Evolutionary conservation across 2,329 filamentous ascomycete species (phyloP).

Genomic region (Colletotrichum karsti): DNA sequence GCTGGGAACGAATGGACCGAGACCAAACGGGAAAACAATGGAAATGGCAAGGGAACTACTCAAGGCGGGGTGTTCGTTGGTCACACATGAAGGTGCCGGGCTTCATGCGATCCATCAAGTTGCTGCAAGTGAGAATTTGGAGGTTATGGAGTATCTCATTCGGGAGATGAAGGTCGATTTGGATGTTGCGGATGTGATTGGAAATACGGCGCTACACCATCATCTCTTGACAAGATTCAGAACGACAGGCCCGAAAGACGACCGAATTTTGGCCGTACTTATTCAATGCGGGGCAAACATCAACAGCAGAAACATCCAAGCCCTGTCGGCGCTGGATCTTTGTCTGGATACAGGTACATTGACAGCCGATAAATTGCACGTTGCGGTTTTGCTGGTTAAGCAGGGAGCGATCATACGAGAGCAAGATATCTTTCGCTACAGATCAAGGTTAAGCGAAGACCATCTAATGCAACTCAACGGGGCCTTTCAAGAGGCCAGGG

Average conservation of each 20-base stretch:
- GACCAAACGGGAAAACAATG: background rate
- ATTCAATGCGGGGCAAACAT: slow-evolving; percentile 41
- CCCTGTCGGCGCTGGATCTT: slow-evolving; percentile 5
- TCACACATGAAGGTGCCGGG: slow-evolving; percentile 4
- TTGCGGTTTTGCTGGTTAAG: background rate
- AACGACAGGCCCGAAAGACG: background rate
- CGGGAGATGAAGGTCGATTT: background rate
- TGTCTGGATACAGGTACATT: slow-evolving; percentile 5
- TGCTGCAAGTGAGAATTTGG: background rate
- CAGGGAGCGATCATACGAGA: background rate
- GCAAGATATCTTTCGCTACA: background rate
- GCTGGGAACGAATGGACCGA: slow-evolving; percentile 5
- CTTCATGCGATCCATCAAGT: slow-evolving; percentile 23
- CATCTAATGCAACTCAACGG: background rate
- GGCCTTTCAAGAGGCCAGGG: background rate
- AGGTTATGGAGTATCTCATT: background rate
- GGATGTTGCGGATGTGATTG: background rate
- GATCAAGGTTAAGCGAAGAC: background rate
- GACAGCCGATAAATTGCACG: background rate
- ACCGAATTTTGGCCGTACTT: slow-evolving; percentile 26
- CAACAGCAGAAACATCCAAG: slow-evolving; percentile 30
- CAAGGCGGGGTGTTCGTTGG: background rate
- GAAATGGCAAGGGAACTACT: background rate
- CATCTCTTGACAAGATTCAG: slow-evolving; percentile 15
- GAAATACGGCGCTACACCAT: slow-evolving; percentile 21